Base-by-base conservation (phyloP, 2,329 filamentous ascomycete genomes). In the Aspergillus glaucus region DNA sequence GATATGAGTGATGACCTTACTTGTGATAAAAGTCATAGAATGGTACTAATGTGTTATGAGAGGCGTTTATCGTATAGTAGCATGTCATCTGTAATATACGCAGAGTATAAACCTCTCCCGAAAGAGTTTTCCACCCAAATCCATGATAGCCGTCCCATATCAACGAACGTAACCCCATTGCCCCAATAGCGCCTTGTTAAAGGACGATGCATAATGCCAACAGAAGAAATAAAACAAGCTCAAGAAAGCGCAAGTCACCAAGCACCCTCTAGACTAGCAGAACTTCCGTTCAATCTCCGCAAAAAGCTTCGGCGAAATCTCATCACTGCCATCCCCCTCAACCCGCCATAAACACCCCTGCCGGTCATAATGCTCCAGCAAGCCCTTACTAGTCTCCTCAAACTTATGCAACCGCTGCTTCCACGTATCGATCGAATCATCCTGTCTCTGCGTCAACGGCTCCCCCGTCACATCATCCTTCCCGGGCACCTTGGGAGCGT, bases 391-490 rank as follows among this genome's bases (percentile, higher is more conserved):
- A 3, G 86, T 92, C 68, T 96, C 88, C 60, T 88, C 83, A 62
- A 97, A 98, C 63, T 88, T 88, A 62, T 79, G 77, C 61, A 95
- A 80, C 47, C 93, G 80, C 44, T 83, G 78, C 58, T 84, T 84
- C 80, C 94, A 98, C 14, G 92, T 87, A 44, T 88, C 85, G 58
- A 93, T 86, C 49, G 84, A 86, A 65, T 98, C 93, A 63, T 98
- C 93, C 6, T 85, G 77, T 48, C 93, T 79, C 65, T 94, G 86
- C 4, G 86, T 85, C 53, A 98, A 77, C 19, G 79, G 75, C 66
- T 98, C 93, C 14, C 93, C 93, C 0, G 93, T 98, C 43, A 96
- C 65, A 67, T 98, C 93, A 69, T 98, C 93, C 57, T 78, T 81
- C 22, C 93, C 92, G 0, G 82, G 71, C 1, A 91, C 82, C 56